These are phyloP conservation scores for Dactylellina sp. DNA, from an alignment of 2,329 filamentous ascomycete genomes.

Conservation along the genomic window DNA sequence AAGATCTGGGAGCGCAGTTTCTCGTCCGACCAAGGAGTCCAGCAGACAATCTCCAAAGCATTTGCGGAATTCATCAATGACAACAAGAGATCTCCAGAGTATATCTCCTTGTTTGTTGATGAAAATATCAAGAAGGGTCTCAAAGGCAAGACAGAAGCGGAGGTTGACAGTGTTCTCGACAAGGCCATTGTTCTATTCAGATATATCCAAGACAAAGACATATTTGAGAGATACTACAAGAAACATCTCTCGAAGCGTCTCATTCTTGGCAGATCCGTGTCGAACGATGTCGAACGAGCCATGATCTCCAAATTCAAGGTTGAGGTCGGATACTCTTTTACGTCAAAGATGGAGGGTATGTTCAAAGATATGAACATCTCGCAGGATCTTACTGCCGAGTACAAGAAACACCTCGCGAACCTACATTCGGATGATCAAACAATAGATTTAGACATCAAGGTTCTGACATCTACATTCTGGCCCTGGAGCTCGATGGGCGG, in stretches of 20 bases:
- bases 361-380: constrained; percentile 95
- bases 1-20: constrained; percentile 80
- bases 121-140: constrained; percentile 95
- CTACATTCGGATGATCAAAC: constrained; percentile 71
- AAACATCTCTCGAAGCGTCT: constrained; percentile 91
- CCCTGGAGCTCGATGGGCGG: constrained; percentile 86
- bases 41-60: constrained; percentile 84
- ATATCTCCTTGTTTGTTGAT: constrained; percentile 95
- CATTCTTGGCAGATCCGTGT: constrained; percentile 88
- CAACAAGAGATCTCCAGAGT: constrained; percentile 87
- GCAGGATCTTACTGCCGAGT: constrained; percentile 81
- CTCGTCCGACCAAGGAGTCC: constrained; percentile 77
- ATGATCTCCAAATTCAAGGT: constrained; percentile 98
- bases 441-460: constrained; percentile 83
- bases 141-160: constrained; percentile 88
- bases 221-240: constrained; percentile 98
- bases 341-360: constrained; percentile 93
- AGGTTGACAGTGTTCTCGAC: constrained; percentile 85
- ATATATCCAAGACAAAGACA: constrained; percentile 89
- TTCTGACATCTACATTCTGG: constrained; percentile 95
- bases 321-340: constrained; percentile 94
- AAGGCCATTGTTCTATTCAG: constrained; percentile 89
- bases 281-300: constrained; percentile 90
- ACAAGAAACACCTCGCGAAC: constrained; percentile 76
- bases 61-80: constrained; percentile 93